Evolutionary conservation across 75 land plant genomes (phyloP).

Genomic region (Gnetum montanum): DNA sequence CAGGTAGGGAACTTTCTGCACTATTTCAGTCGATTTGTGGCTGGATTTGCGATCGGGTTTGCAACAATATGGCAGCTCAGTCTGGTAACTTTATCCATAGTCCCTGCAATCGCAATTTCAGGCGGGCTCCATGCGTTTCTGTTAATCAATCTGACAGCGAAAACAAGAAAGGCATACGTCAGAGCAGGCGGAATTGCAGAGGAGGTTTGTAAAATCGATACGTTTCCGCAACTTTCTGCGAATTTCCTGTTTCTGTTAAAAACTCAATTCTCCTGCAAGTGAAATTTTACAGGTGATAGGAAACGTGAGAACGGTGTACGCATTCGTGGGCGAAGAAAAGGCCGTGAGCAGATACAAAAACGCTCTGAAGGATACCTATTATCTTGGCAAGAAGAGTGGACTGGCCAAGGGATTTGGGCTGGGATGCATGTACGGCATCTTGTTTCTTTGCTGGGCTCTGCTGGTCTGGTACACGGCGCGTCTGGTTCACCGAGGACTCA

Average conservation of each 20-base stretch:
- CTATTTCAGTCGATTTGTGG: conserved; percentile 78
- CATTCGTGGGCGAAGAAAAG: conserved; percentile 84
- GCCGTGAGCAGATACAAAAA: conserved; percentile 54
- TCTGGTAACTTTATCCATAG: conserved; percentile 78
- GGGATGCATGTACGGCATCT: conserved; percentile 67
- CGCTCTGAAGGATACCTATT: conserved; percentile 56
- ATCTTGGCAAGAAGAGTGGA: conserved; percentile 74
- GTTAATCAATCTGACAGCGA: conserved; percentile 54
- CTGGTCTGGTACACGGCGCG: conserved; percentile 89
- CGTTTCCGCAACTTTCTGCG: too few species aligned
- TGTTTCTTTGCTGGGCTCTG: conserved; percentile 88
- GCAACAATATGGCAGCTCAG: conserved; percentile 81
- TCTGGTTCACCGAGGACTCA: conserved; percentile 52
- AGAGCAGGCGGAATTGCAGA: conserved; percentile 91
- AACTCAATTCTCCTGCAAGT: too few species aligned
- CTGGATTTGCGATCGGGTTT: conserved; percentile 79
- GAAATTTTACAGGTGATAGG: conserved; percentile 86
- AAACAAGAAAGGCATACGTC: conserved; percentile 70
- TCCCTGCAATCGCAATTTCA: conserved; percentile 77
- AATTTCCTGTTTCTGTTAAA: too few species aligned
- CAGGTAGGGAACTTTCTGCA: conserved; percentile 93
- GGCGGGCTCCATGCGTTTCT: conserved; percentile 77
- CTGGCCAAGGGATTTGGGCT: conserved; percentile 87
- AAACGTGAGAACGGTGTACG: conserved; percentile 82
- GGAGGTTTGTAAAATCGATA: too few species aligned